phyloP scores from a whole-genome alignment of 2,329 filamentous ascomycete species.

The Endoconidiophora polonica region DNA sequence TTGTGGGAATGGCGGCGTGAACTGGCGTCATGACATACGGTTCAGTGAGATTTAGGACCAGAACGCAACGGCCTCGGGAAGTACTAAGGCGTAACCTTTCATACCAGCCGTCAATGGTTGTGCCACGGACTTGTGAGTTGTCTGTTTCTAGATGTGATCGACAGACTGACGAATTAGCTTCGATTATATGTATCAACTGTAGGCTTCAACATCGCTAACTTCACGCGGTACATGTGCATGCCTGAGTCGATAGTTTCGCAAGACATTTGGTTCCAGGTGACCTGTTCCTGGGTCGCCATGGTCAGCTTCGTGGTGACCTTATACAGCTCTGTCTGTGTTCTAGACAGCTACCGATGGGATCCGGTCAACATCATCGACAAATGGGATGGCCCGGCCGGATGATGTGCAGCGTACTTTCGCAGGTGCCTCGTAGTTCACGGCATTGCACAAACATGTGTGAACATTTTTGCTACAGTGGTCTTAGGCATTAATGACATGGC shows the following conservation, averaged over 20 bases:
- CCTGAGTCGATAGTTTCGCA: no score
- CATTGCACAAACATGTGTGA: conserved; percentile 39
- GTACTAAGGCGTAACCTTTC: no score
- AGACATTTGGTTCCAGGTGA: conserved; percentile 6
- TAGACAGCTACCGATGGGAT: conserved; percentile 28
- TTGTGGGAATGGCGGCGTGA: conserved; percentile 15
- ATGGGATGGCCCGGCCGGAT: conserved; percentile 29
- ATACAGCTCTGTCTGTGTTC: conserved; percentile 29
- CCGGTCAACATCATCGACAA: conserved; percentile 28
- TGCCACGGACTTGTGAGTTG: no score
- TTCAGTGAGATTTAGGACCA: conserved; percentile 15
- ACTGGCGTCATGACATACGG: conserved; percentile 17
- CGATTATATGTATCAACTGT: no score
- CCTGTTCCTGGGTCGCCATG: conserved; percentile 20
- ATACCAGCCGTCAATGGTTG: no score
- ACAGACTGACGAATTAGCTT: no score
- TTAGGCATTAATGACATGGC: conserved; percentile 39
- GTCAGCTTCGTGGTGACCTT: conserved; percentile 39
- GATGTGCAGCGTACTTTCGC: conserved; percentile 28
- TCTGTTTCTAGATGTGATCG: no score
- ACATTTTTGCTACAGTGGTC: conserved; percentile 40
- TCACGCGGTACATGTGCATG: no score
- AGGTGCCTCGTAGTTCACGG: conserved; percentile 35
- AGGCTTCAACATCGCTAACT: no score
- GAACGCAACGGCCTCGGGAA: conserved; percentile 9